A percentile compares a stretch with the other conserved stretches of the same genome.
Evolutionary conservation across 352 stramenopile species (phyloP).

Genomic region (Phytophthora pisi): DNA sequence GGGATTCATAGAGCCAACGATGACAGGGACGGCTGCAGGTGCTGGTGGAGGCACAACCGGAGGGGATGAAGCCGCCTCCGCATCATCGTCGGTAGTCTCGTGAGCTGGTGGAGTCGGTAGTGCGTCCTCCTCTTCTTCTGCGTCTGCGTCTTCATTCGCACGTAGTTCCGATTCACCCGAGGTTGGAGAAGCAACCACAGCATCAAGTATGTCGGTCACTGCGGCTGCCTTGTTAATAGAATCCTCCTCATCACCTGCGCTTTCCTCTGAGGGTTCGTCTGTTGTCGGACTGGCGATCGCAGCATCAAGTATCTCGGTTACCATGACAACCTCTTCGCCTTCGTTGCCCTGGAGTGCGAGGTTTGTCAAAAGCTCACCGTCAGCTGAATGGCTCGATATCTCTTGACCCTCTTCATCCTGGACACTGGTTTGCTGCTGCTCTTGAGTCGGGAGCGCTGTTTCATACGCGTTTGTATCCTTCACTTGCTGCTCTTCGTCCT

Average conservation of each 20-base stretch:
- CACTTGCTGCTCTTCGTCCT: neutral
- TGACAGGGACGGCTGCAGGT: conserved; percentile 16
- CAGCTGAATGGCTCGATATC: neutral
- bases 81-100: conserved; percentile 3
- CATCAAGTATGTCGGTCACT: conserved; percentile 5
- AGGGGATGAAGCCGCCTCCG: neutral
- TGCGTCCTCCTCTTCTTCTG: conserved; percentile 3
- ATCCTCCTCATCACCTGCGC: neutral
- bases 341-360: neutral
- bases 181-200: neutral
- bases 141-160: neutral
- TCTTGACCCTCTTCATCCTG: neutral
- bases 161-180: neutral
- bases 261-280: neutral
- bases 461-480: neutral
- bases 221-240: neutral
- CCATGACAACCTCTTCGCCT: neutral
- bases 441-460: neutral
- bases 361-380: neutral
- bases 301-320: neutral
- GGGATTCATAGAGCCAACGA: conserved; percentile 43
- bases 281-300: neutral
- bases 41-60: conserved; percentile 25
- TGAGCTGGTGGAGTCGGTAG: neutral
- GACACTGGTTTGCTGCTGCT: neutral